Conservation (phyloP, 2,329 filamentous ascomycete genomes). For the Tolypocladium tropicale region DNA sequence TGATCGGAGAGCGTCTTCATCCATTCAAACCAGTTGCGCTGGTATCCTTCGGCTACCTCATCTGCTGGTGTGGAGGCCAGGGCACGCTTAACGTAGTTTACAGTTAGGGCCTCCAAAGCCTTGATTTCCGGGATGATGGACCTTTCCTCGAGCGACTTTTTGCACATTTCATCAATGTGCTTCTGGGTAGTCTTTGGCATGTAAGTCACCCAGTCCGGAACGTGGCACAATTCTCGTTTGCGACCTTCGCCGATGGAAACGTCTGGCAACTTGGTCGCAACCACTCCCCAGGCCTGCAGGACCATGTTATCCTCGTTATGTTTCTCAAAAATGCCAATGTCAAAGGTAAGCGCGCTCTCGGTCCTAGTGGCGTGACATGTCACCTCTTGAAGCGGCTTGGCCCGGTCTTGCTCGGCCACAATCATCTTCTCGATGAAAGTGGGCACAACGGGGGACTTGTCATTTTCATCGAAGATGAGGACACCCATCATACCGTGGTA, state of each 20-base stretch:
- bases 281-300: not conserved
- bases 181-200: not conserved
- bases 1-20: not conserved
- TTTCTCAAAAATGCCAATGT: not conserved
- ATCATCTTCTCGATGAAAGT: conserved; percentile 5
- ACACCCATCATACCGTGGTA: not conserved
- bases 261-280: not conserved
- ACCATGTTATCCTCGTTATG: not conserved
- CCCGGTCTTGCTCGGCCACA: not conserved
- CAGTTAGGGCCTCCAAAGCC: not conserved
- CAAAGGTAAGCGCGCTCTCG: not conserved
- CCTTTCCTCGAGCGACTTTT: not conserved
- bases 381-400: not conserved
- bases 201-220: not conserved
- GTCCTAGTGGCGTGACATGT: not conserved
- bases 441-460: conserved; percentile 4
- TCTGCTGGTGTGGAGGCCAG: not conserved
- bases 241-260: not conserved
- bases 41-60: not conserved
- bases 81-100: not conserved
- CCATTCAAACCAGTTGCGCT: not conserved
- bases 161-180: not conserved
- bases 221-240: not conserved
- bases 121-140: not conserved
- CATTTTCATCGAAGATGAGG: not conserved